Evolutionary conservation across 257 asterid species (phyloP).

Genomic region (Capsicum rhomboideum): DNA sequence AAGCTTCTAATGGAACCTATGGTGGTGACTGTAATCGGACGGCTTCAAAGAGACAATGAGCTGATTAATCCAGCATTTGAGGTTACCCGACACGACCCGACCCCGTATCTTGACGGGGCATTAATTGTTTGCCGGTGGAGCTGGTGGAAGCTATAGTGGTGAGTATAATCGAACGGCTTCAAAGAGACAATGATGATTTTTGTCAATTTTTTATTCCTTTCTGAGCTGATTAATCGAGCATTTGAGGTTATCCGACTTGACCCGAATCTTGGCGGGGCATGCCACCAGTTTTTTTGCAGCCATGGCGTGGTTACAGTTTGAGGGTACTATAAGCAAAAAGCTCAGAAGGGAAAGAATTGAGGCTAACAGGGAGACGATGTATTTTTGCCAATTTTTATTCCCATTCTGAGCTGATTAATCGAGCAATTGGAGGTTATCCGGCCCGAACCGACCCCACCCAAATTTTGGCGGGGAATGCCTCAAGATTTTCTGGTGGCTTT

Average conservation of each 20-base stretch:
- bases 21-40: not conserved
- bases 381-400: not conserved
- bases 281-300: too few species aligned
- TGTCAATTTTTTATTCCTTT: too few species aligned
- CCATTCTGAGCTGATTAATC: conserved; percentile 1
- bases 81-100: conserved; percentile 14
- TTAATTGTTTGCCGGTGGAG: not conserved
- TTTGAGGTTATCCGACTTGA: too few species aligned
- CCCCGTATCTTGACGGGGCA: conserved; percentile 45
- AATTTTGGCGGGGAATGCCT: conserved; percentile 39
- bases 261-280: too few species aligned
- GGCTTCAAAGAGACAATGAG: not conserved
- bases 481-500: not conserved
- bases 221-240: too few species aligned
- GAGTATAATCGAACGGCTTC: not conserved
- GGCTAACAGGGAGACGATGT: too few species aligned
- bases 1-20: not conserved
- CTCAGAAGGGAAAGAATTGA: too few species aligned
- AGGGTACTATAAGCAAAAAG: too few species aligned
- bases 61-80: not conserved
- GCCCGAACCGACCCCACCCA: too few species aligned
- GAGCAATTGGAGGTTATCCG: not conserved
- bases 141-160: not conserved
- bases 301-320: too few species aligned
- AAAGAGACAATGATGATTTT: not conserved